Evolutionary conservation across 371 early-diverging fungal species (phyloP).

Genomic region (Mortierella sp.): DNA sequence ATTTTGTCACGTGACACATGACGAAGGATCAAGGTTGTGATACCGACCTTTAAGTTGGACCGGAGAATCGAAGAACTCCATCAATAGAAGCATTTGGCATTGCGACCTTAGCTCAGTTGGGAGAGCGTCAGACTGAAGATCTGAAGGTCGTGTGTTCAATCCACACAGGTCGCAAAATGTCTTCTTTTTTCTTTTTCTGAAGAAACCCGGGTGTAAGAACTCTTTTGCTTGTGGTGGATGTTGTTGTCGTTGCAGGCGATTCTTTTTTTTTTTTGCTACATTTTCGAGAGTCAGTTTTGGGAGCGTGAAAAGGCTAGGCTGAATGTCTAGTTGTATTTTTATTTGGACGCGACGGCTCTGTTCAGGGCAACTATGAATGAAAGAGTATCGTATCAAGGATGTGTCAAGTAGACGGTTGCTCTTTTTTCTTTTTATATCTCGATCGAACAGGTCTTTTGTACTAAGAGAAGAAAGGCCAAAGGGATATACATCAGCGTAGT

Average conservation of each 20-base stretch:
- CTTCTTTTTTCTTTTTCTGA: background rate
- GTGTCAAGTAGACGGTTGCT: no score
- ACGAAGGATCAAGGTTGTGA: background rate
- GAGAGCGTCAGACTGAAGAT: slow-evolving; percentile 2
- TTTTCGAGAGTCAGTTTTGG: no score
- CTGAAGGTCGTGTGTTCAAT: slow-evolving; percentile 5
- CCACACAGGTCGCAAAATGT: background rate
- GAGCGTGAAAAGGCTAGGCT: no score
- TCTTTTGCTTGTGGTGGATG: no score
- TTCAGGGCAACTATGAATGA: background rate
- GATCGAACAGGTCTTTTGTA: no score
- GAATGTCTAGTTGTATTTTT: no score
- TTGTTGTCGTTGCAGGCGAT: no score
- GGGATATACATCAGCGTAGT: no score
- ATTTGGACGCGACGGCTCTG: background rate
- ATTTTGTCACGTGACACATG: background rate
- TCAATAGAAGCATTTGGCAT: background rate
- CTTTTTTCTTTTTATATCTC: background rate
- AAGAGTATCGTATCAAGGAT: no score
- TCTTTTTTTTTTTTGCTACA: no score
- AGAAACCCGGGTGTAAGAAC: no score
- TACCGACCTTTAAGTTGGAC: background rate
- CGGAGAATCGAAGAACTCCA: background rate
- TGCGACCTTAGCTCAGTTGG: slow-evolving; percentile 1
- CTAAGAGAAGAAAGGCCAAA: no score